Conservation (phyloP, 2,329 filamentous ascomycete genomes). For the Ophiostoma ulmi region DNA sequence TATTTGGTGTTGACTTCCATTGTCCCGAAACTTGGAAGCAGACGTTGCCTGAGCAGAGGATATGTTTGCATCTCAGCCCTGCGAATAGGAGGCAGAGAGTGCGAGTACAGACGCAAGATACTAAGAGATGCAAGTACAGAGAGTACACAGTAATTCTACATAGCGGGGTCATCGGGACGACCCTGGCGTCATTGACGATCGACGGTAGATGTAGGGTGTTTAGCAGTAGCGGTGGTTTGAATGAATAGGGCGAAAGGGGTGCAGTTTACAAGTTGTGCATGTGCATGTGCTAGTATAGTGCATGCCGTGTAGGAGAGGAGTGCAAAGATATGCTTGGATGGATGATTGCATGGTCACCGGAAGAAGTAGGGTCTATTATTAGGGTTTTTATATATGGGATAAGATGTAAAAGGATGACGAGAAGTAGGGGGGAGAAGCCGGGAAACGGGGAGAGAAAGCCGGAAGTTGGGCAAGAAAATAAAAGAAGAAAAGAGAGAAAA, state of each 20-base stretch:
- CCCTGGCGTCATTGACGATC: conserved; percentile 1
- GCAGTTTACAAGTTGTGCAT: neutral
- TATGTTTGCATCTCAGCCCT: neutral
- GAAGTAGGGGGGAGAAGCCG: neutral
- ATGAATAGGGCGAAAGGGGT: neutral
- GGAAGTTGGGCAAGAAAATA: neutral
- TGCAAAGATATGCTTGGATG: neutral
- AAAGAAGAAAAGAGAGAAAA: neutral
- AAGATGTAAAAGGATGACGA: neutral
- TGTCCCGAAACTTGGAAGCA: neutral
- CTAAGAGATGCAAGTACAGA: neutral
- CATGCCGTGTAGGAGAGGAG: neutral
- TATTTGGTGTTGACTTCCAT: neutral
- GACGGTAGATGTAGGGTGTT: neutral
- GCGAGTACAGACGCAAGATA: neutral
- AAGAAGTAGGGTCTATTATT: conserved; percentile 6
- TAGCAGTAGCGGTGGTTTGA: neutral
- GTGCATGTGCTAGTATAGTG: neutral
- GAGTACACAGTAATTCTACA: neutral
- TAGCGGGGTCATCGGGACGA: neutral
- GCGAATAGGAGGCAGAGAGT: neutral
- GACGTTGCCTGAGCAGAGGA: neutral
- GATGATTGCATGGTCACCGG: neutral
- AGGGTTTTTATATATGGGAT: neutral
- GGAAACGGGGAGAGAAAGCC: neutral